phyloP scores from a whole-genome alignment of 495 filamentous ascomycete genomes.

The Platismatia glauca region DNA sequence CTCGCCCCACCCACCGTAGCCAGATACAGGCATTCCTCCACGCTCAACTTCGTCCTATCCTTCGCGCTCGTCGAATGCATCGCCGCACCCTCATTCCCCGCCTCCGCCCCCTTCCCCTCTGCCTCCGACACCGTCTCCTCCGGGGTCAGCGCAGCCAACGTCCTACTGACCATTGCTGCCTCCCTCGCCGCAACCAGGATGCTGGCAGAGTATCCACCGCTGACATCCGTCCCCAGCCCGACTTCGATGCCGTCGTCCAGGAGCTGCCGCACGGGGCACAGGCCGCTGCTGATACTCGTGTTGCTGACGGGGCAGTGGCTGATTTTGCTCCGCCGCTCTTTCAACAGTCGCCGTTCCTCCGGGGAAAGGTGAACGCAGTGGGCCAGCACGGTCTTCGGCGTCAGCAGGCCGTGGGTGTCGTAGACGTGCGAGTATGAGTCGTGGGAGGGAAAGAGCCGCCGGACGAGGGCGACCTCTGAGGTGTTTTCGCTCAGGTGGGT shows the following conservation, averaged over 20 bases:
- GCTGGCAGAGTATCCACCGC: conserved; percentile 71
- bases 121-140: conserved; percentile 13
- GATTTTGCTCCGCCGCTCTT: conserved; percentile 51
- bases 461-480: conserved; percentile 57
- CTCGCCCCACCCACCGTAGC: conserved; percentile 73
- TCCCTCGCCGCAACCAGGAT: conserved; percentile 73
- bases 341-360: conserved; percentile 55
- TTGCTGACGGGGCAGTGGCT: conserved; percentile 85
- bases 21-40: conserved; percentile 84
- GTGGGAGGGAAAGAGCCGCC: conserved; percentile 55
- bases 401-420: conserved; percentile 60
- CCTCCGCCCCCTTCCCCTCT: conserved; percentile 4
- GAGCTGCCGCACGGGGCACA: conserved; percentile 60
- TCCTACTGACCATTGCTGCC: conserved; percentile 63
- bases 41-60: conserved; percentile 48
- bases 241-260: conserved; percentile 67
- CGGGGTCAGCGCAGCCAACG: conserved; percentile 34
- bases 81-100: neutral
- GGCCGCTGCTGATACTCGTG: conserved; percentile 64
- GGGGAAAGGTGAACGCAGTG: conserved; percentile 71
- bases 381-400: conserved; percentile 58
- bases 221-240: conserved; percentile 83
- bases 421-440: conserved; percentile 70
- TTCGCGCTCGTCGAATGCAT: conserved; percentile 6
- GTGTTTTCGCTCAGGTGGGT: conserved; percentile 89